Evolutionary conservation across 2,329 filamentous ascomycete genomes (phyloP).

Genomic region (Fusarium setosum): DNA sequence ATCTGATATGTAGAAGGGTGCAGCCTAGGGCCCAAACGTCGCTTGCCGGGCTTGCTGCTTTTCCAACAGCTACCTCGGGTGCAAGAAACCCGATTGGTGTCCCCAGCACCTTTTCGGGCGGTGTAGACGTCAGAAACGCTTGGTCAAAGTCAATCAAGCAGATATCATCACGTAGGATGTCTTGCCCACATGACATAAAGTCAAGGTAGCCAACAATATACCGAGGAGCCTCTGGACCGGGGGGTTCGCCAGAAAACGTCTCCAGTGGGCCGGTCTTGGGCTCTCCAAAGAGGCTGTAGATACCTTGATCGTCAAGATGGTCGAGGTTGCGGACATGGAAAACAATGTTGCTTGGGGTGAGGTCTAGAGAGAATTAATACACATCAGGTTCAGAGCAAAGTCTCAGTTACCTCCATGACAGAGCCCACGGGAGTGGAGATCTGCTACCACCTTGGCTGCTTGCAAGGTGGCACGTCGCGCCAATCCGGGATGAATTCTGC

Average conservation of each 20-base stretch:
- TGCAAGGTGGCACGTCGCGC: background rate
- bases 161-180: background rate
- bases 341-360: background rate
- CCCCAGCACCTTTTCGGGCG: background rate
- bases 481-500: background rate
- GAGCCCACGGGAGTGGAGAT: background rate
- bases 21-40: slow-evolving; percentile 26
- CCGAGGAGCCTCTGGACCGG: background rate
- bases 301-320: background rate
- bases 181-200: background rate
- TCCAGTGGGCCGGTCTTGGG: background rate
- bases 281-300: background rate
- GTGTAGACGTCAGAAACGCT: background rate
- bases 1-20: slow-evolving; percentile 12
- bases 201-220: slow-evolving; percentile 1
- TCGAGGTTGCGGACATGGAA: slow-evolving; percentile 2
- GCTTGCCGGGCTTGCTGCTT: slow-evolving; percentile 1
- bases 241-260: background rate
- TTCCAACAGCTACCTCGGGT: slow-evolving; percentile 3
- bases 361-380: background rate
- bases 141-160: slow-evolving; percentile 6
- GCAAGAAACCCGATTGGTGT: background rate
- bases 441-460: accelerated
- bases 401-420: background rate
- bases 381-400: background rate